phyloP scores from a whole-genome alignment of 306 rosid genomes.

The Dryas drummondii region DNA sequence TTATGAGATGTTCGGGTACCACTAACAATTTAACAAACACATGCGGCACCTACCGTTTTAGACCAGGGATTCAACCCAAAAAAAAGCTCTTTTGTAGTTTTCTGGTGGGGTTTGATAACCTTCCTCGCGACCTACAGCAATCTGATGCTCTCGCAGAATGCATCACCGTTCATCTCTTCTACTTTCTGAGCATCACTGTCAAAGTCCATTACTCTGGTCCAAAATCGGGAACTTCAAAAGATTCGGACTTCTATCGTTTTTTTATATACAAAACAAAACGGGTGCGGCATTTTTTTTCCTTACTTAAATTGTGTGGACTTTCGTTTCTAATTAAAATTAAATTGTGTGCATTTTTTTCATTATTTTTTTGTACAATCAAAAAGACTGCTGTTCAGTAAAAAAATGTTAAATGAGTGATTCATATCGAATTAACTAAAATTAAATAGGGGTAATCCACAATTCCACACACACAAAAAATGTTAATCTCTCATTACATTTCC shows the following conservation, averaged over 20 bases:
- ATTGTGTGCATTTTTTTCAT: not conserved
- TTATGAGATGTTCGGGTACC: not conserved
- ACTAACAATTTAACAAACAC: conserved; percentile 23
- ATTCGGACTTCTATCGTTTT: not conserved
- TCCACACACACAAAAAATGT: too few species aligned
- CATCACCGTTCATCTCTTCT: not conserved
- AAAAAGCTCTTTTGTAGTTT: not conserved
- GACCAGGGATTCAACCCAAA: conserved; percentile 34
- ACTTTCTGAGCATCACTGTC: not conserved
- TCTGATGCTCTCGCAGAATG: not conserved
- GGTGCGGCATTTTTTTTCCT: not conserved
- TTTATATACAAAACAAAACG: not conserved
- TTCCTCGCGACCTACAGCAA: not conserved
- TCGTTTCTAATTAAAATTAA: not conserved
- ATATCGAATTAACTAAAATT: too few species aligned
- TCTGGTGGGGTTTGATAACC: not conserved
- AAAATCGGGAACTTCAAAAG: not conserved
- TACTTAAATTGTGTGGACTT: not conserved
- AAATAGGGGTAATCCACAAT: too few species aligned
- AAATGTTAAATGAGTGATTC: too few species aligned
- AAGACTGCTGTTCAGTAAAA: too few species aligned
- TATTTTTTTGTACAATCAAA: too few species aligned
- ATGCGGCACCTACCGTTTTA: conserved; percentile 43
- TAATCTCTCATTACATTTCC: too few species aligned
- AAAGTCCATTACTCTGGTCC: not conserved